phyloP scores from a whole-genome alignment of 140 eudicot genomes.

The Anethum foeniculum region DNA sequence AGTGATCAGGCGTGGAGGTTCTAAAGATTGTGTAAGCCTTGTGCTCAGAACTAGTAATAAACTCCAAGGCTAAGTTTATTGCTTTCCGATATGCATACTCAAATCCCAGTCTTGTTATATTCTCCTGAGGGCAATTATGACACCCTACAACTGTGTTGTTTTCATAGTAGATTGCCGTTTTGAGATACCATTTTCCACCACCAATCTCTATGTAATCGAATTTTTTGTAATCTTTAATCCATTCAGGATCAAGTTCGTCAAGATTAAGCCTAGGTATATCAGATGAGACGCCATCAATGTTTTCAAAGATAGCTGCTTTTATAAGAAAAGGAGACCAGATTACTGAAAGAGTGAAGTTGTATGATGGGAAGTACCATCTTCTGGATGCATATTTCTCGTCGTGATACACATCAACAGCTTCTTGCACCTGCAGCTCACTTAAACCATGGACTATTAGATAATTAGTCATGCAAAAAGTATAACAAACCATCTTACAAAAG shows the following conservation, averaged over 20 bases:
- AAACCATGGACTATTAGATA: neutral
- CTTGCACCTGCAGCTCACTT: slow-evolving; percentile 41
- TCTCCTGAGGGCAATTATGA: slow-evolving; percentile 46
- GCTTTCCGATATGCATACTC: slow-evolving; percentile 49
- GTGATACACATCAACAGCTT: slow-evolving; percentile 59
- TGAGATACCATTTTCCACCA: slow-evolving; percentile 84
- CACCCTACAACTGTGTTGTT: slow-evolving; percentile 60
- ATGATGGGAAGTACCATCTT: slow-evolving; percentile 61
- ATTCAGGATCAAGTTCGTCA: slow-evolving; percentile 45
- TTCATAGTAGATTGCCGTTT: slow-evolving; percentile 63
- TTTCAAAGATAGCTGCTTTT: slow-evolving; percentile 56
- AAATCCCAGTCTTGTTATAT: slow-evolving; percentile 43
- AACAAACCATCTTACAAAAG: neutral
- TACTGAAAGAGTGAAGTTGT: slow-evolving; percentile 58
- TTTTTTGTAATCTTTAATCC: slow-evolving; percentile 42
- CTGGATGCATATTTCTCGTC: slow-evolving; percentile 54
- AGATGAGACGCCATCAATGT: slow-evolving; percentile 62
- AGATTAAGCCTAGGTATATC: slow-evolving; percentile 47
- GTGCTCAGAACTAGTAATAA: slow-evolving; percentile 31
- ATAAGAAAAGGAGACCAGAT: slow-evolving; percentile 79
- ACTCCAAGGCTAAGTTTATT: slow-evolving; percentile 30
- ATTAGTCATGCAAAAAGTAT: neutral
- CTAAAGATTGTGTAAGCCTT: slow-evolving; percentile 37
- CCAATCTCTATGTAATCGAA: slow-evolving; percentile 54
- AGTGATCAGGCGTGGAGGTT: slow-evolving; percentile 76